phyloP scores from a whole-genome alignment of 2,329 filamentous ascomycete genomes.

The Myriangium duriaei region DNA sequence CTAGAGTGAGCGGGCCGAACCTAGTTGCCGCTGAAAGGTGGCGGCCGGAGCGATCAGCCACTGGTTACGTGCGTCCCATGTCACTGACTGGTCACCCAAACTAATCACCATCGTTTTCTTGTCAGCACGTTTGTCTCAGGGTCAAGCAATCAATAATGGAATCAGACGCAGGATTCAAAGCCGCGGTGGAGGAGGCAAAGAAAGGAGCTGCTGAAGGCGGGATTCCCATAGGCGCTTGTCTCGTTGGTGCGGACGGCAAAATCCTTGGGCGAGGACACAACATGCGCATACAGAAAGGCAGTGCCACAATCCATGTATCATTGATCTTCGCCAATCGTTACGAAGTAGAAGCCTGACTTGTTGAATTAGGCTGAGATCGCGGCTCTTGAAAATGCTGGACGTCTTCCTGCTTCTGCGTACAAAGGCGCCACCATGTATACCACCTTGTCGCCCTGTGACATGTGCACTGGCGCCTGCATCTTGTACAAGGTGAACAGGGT shows the following conservation, averaged over 20 bases:
- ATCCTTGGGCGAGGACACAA: slow-evolving; percentile 64
- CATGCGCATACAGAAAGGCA: slow-evolving; percentile 60
- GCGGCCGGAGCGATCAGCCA: no score
- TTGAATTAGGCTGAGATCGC: slow-evolving; percentile 69
- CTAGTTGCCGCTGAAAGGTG: no score
- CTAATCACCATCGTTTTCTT: no score
- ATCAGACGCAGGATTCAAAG: slow-evolving; percentile 37
- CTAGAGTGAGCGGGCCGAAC: no score
- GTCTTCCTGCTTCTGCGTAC: slow-evolving; percentile 57
- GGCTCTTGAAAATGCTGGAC: slow-evolving; percentile 60
- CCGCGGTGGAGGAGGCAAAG: slow-evolving; percentile 45
- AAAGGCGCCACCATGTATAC: slow-evolving; percentile 61
- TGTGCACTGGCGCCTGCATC: slow-evolving; percentile 69
- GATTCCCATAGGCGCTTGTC: slow-evolving; percentile 44
- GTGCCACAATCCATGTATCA: slow-evolving; percentile 55
- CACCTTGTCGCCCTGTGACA: slow-evolving; percentile 66
- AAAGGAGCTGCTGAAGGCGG: slow-evolving; percentile 44
- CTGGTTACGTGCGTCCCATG: no score
- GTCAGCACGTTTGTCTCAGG: no score
- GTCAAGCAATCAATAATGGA: no score
- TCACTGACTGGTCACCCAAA: no score
- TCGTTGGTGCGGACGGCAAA: slow-evolving; percentile 57
- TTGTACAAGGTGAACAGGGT: slow-evolving; percentile 63
- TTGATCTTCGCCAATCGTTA: neutral
- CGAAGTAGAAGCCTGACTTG: no score